Evolutionary conservation across 208 protist species (phyloP).

Genomic region (Trypanosoma brucei): DNA sequence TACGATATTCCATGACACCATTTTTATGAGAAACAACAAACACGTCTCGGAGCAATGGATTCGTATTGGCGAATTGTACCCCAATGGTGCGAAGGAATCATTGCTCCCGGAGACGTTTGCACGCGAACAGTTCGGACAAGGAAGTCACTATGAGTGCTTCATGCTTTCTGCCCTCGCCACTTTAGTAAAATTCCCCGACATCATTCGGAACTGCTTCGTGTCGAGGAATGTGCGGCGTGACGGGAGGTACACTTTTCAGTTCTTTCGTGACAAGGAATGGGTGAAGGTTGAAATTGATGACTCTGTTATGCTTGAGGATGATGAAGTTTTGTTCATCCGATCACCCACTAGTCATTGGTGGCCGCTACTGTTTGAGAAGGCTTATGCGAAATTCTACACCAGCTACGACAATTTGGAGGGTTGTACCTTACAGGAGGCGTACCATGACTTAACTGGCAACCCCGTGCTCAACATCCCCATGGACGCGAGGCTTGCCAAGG

Average conservation of each 20-base stretch:
- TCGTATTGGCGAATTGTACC: slow-evolving; percentile 66
- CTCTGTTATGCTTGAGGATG: slow-evolving; percentile 45
- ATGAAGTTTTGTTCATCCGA: slow-evolving; percentile 51
- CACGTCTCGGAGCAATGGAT: slow-evolving; percentile 58
- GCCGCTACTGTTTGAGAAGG: slow-evolving; percentile 71
- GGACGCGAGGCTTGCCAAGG: slow-evolving; percentile 28
- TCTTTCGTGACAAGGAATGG: slow-evolving; percentile 67
- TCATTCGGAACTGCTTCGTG: slow-evolving; percentile 78
- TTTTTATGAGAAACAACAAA: slow-evolving; percentile 54
- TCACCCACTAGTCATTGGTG: slow-evolving; percentile 67
- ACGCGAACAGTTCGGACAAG: slow-evolving; percentile 69
- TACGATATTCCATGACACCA: slow-evolving; percentile 62
- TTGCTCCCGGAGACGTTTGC: slow-evolving; percentile 57
- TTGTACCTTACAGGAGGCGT: slow-evolving; percentile 48
- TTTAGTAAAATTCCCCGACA: slow-evolving; percentile 59
- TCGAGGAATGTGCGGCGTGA: slow-evolving; percentile 71
- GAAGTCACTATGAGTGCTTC: slow-evolving; percentile 83
- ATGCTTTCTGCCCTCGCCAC: slow-evolving; percentile 65
- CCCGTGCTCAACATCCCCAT: slow-evolving; percentile 43
- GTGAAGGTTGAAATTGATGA: slow-evolving; percentile 64
- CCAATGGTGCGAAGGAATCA: slow-evolving; percentile 35
- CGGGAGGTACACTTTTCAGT: slow-evolving; percentile 82
- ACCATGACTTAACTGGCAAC: slow-evolving; percentile 60
- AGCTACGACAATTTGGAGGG: slow-evolving; percentile 57
- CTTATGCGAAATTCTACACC: slow-evolving; percentile 84